Evolutionary conservation across 148 eudicot genomes (phyloP).

Genomic region (Limonium bicolor): DNA sequence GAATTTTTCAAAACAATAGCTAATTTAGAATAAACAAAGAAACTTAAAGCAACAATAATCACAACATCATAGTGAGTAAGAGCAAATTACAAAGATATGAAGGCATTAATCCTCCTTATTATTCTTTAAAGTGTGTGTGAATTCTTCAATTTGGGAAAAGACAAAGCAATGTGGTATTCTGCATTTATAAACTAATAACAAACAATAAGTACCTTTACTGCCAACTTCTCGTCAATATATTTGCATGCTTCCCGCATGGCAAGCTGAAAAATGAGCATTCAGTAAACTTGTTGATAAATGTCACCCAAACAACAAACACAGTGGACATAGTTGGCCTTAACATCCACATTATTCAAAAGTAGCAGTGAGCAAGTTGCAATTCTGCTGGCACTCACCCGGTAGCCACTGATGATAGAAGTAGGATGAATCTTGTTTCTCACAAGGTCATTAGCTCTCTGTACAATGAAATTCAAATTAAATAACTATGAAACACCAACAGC

Average conservation of each 20-base stretch:
- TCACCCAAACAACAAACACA: background rate
- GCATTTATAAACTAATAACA: too few relatives aligned
- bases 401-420: slow-evolving; percentile 94
- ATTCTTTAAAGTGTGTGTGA: too few relatives aligned
- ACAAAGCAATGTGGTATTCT: too few relatives aligned
- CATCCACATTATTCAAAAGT: background rate
- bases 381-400: slow-evolving; percentile 34
- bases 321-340: background rate
- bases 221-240: slow-evolving; percentile 86
- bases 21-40: too few relatives aligned
- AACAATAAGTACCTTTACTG: slow-evolving; percentile 61
- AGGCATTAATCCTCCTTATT: too few relatives aligned
- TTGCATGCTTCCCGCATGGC: slow-evolving; percentile 99
- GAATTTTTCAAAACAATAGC: too few relatives aligned
- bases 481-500: background rate
- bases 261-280: slow-evolving; percentile 38
- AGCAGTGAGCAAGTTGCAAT: background rate
- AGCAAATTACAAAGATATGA: too few relatives aligned
- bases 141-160: too few relatives aligned
- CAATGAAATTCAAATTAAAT: background rate
- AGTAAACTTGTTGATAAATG: background rate
- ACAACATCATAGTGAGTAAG: too few relatives aligned
- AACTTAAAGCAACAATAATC: too few relatives aligned
- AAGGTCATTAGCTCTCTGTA: slow-evolving; percentile 89
- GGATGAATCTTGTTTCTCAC: slow-evolving; percentile 97